phyloP scores from a whole-genome alignment of 768 basidiomycete species.

The Crassisporium funariophilum region DNA sequence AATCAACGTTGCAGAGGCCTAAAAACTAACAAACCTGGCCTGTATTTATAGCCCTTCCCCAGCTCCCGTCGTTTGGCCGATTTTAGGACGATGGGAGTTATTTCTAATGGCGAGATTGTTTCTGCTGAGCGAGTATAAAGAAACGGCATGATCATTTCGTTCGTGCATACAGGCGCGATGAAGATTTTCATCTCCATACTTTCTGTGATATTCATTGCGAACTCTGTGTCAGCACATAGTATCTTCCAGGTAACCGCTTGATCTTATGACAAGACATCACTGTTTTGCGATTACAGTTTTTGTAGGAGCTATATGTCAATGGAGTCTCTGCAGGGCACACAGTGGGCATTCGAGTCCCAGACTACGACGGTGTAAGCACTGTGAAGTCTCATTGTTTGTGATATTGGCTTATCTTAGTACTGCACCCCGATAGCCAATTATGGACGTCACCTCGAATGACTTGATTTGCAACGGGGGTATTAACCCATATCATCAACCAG shows the following conservation, averaged over 20 bases:
- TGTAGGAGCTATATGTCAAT: constrained; percentile 51
- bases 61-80: too few species aligned
- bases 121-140: too few species aligned
- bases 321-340: constrained; percentile 48
- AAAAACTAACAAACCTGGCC: too few species aligned
- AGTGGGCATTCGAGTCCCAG: constrained; percentile 42
- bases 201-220: constrained; percentile 30
- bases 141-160: too few species aligned
- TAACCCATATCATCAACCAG: constrained; percentile 52
- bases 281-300: not conserved
- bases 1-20: too few species aligned
- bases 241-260: constrained; percentile 48
- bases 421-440: constrained; percentile 45
- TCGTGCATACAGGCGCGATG: constrained; percentile 23
- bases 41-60: too few species aligned
- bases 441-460: constrained; percentile 55
- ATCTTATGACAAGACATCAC: not conserved
- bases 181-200: constrained; percentile 24
- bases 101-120: too few species aligned
- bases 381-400: too few species aligned
- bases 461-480: constrained; percentile 63
- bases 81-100: too few species aligned
- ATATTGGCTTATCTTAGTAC: not conserved
- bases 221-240: constrained; percentile 46
- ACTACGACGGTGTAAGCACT: constrained; percentile 49